A percentile compares a stretch with the other conserved stretches of the same genome.
Evolutionary conservation across 306 rosid species (phyloP).

Genomic region (Abrus precatorius): DNA sequence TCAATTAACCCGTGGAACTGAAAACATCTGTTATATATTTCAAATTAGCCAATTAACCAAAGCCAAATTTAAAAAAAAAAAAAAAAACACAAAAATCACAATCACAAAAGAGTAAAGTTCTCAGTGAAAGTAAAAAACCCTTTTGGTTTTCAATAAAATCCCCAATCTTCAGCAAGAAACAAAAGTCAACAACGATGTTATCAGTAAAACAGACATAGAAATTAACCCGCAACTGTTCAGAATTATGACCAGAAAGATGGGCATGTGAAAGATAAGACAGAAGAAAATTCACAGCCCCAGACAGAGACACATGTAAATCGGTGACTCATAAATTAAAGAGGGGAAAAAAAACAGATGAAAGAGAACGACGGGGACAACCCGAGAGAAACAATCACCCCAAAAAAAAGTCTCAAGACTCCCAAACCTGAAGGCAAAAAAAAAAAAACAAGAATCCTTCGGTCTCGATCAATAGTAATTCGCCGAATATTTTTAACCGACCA

Average conservation of each 20-base stretch:
- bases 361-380: constrained; percentile 36
- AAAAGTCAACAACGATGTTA: constrained; percentile 26
- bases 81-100: neutral
- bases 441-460: neutral
- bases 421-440: neutral
- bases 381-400: constrained; percentile 28
- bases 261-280: constrained; percentile 4
- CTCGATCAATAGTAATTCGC: constrained; percentile 6
- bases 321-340: neutral
- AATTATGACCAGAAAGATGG: constrained; percentile 2
- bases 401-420: neutral
- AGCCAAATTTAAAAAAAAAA: neutral
- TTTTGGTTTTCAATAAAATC: neutral
- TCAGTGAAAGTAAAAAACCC: neutral
- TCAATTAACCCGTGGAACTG: constrained; percentile 9
- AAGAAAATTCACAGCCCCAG: neutral
- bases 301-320: constrained; percentile 34
- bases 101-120: neutral
- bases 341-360: neutral
- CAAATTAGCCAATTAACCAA: neutral
- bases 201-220: neutral
- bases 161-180: neutral
- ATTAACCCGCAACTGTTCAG: constrained; percentile 10
- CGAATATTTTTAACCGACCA: neutral
- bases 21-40: neutral